Evolutionary conservation across 441 rosid species (phyloP).

Genomic region (Croton laevigatus): DNA sequence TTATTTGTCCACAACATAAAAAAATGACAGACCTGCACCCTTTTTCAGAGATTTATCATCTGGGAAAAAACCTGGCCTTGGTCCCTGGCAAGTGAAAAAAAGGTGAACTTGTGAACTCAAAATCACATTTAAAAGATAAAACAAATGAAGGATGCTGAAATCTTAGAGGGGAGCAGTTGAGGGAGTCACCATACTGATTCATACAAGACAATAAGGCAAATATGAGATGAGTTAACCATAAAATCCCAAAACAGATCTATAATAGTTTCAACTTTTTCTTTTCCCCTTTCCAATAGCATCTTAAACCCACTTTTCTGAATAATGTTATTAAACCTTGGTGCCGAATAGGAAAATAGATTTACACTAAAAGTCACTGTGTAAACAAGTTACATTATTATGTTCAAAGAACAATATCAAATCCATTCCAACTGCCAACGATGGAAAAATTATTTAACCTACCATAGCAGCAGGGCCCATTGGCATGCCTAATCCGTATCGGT

Average conservation of each 20-base stretch:
- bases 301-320: background rate
- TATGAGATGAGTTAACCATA: background rate
- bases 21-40: constrained; percentile 45
- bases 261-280: no score
- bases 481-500: constrained; percentile 80
- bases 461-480: constrained; percentile 78
- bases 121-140: background rate
- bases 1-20: constrained; percentile 1
- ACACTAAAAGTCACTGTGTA: background rate
- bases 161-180: background rate
- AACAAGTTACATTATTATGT: background rate
- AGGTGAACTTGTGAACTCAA: constrained; percentile 15
- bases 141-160: background rate
- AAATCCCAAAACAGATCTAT: no score
- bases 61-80: constrained; percentile 75
- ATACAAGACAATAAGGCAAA: background rate
- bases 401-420: constrained; percentile 1
- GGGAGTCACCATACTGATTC: background rate
- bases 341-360: background rate
- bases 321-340: background rate
- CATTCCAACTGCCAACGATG: background rate
- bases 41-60: constrained; percentile 73
- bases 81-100: constrained; percentile 56
- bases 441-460: constrained; percentile 48
- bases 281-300: background rate